Percentiles rank a stretch among this genome's conserved stretches.
Conservation (phyloP, 768 basidiomycete genomes). For the Pleurotus djamor region DNA sequence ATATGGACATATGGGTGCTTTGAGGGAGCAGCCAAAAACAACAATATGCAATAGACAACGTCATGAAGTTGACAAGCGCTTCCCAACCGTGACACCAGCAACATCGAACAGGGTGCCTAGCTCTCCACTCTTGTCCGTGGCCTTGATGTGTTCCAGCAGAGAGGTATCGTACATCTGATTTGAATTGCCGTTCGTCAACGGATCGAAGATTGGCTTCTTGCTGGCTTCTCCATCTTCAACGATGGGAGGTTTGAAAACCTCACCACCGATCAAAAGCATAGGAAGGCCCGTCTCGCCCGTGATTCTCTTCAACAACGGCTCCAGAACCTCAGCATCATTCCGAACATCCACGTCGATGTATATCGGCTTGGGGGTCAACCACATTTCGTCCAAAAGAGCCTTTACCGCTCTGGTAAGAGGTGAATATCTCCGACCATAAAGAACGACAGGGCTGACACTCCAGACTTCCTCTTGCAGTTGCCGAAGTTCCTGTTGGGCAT, state of each 20-base stretch:
- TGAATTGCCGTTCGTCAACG: neutral
- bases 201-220: neutral
- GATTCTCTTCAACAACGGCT: constrained; percentile 62
- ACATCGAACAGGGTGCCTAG: neutral
- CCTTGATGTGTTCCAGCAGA: constrained; percentile 1
- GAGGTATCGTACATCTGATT: neutral
- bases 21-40: no score
- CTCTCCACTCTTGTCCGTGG: neutral
- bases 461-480: constrained; percentile 66
- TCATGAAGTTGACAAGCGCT: neutral
- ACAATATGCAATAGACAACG: no score
- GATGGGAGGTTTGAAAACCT: constrained; percentile 22
- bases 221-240: neutral
- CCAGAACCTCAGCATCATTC: constrained; percentile 64
- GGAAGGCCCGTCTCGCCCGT: constrained; percentile 58
- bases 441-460: constrained; percentile 69
- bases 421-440: constrained; percentile 72
- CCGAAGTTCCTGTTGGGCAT: constrained; percentile 51
- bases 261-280: constrained; percentile 70
- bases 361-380: constrained; percentile 60
- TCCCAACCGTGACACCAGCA: neutral
- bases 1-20: no score
- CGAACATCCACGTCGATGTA: constrained; percentile 74
- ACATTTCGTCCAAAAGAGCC: constrained; percentile 47
- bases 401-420: constrained; percentile 68